Evolutionary conservation across 2,329 filamentous ascomycete genomes (phyloP).

Genomic region (Hypocreales sp.): DNA sequence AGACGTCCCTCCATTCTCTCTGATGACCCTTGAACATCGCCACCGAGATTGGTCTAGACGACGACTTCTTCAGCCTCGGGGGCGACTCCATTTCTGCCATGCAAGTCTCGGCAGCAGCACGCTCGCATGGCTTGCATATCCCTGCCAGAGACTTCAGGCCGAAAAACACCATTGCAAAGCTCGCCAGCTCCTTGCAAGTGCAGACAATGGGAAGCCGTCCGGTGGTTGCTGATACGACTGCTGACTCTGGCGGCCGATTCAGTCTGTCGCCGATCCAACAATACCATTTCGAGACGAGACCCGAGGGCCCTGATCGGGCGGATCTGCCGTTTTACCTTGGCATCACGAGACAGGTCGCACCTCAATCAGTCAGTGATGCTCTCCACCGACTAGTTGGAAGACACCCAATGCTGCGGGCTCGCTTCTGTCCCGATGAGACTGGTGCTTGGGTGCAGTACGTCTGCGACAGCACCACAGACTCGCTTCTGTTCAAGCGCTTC

Average conservation of each 20-base stretch:
- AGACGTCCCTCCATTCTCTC: too few relatives aligned
- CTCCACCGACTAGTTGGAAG: background rate
- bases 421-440: background rate
- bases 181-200: background rate
- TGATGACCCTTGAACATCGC: conserved; percentile 1
- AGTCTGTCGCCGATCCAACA: background rate
- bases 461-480: background rate
- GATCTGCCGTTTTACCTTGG: background rate
- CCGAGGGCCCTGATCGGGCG: background rate
- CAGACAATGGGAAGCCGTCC: background rate
- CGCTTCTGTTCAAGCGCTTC: background rate
- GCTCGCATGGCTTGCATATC: conserved; percentile 11
- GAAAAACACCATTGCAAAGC: background rate
- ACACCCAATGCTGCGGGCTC: background rate
- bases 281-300: background rate
- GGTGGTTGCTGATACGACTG: background rate
- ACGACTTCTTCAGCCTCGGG: conserved; percentile 3
- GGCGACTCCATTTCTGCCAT: conserved; percentile 5
- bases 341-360: background rate
- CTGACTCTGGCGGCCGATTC: background rate
- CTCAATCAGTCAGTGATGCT: background rate
- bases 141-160: background rate
- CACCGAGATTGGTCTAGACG: conserved; percentile 2
- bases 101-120: conserved; percentile 23
- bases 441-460: background rate